Percentiles rank a stretch among this genome's conserved stretches.
These are phyloP conservation scores for Polytolypa hystricis DNA, from an alignment of 2,329 filamentous ascomycete genomes.

Conservation along the genomic window DNA sequence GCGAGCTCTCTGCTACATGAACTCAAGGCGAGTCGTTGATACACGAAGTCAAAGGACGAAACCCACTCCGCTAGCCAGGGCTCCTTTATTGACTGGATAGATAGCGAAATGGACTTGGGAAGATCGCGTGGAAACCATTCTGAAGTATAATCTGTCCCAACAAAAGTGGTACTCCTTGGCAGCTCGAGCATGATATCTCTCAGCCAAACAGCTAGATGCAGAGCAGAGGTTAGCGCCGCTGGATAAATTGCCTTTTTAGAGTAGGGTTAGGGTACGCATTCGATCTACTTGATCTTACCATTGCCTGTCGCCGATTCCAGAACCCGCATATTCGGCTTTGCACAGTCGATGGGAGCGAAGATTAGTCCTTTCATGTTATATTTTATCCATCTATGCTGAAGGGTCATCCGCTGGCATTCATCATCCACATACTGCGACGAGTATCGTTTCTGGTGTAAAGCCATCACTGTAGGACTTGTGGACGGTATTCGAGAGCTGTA, in stretches of 20 bases:
- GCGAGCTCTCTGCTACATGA: background rate
- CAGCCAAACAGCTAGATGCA: background rate
- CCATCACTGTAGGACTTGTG: too few relatives aligned
- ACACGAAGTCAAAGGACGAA: background rate
- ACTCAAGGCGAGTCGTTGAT: background rate
- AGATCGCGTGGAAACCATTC: background rate
- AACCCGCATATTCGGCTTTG: background rate
- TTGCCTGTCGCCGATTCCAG: background rate
- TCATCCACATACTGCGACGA: too few relatives aligned
- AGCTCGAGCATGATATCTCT: background rate
- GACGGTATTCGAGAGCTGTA: too few relatives aligned
- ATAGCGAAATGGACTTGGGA: background rate
- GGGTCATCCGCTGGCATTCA: background rate
- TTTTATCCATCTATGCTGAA: background rate
- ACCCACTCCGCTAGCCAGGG: background rate
- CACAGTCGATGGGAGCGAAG: background rate
- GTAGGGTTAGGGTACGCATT: too few relatives aligned
- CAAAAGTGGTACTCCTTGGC: background rate
- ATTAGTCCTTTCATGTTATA: background rate
- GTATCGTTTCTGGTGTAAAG: too few relatives aligned
- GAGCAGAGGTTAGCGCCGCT: too few relatives aligned
- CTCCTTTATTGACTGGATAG: background rate
- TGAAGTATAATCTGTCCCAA: background rate
- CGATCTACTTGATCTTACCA: too few relatives aligned
- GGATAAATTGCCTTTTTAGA: too few relatives aligned